Conservation (phyloP, 2,329 filamentous ascomycete species). For the Penicillium sp. region DNA sequence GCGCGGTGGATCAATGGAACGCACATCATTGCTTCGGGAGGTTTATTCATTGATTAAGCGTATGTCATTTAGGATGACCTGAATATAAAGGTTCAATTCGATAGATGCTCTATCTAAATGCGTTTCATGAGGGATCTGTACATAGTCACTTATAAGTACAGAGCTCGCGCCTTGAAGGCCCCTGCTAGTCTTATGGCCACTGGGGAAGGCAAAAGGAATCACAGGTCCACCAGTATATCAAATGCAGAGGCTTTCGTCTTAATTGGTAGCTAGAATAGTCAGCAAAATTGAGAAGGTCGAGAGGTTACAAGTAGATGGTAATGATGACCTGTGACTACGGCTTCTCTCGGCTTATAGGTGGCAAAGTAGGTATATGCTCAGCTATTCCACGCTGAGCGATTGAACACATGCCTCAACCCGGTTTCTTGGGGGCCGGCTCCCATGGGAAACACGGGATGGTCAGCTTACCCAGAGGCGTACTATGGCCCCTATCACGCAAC, state of each 20-base stretch:
- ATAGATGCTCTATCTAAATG: not conserved
- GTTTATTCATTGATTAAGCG: slow-evolving; percentile 26
- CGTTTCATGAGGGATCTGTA: not conserved
- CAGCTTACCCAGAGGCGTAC: not conserved
- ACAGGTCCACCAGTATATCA: too few species aligned
- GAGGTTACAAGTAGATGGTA: too few species aligned
- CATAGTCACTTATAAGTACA: not conserved
- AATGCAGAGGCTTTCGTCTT: too few species aligned
- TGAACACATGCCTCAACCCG: too few species aligned
- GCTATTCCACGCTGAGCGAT: too few species aligned
- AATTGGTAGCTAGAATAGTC: too few species aligned
- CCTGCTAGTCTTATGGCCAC: too few species aligned
- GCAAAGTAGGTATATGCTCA: not conserved
- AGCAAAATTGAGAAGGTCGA: too few species aligned
- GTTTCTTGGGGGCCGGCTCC: too few species aligned
- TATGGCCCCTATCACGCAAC: not conserved
- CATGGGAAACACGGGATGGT: not conserved
- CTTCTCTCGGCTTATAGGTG: not conserved
- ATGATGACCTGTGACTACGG: not conserved
- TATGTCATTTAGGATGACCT: not conserved
- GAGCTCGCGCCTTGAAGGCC: too few species aligned
- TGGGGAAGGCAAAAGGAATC: too few species aligned
- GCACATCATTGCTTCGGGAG: slow-evolving; percentile 37
- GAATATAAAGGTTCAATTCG: not conserved
- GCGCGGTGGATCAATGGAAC: slow-evolving; percentile 52